Conservation (phyloP, 345 rosid genomes). For the Orychophragmus violaceus region DNA sequence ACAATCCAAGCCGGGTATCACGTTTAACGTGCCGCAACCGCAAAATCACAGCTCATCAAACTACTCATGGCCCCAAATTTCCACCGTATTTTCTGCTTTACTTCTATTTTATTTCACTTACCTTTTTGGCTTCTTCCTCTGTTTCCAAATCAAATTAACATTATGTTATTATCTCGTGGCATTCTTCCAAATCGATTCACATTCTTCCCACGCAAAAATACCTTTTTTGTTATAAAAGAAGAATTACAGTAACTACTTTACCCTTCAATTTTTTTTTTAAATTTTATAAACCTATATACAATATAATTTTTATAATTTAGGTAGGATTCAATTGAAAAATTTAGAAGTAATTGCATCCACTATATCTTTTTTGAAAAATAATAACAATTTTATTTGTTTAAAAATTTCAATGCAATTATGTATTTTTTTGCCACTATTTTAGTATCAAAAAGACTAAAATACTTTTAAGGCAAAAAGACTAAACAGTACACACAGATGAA, state of each 20-base stretch:
- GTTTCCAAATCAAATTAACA: not conserved
- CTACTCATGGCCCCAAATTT: not conserved
- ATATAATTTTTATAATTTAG: too few species aligned
- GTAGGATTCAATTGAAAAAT: too few species aligned
- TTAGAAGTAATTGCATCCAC: too few species aligned
- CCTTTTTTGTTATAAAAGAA: not conserved
- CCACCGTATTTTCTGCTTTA: too few species aligned
- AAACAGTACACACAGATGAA: too few species aligned
- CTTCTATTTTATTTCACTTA: too few species aligned
- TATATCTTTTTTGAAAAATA: too few species aligned
- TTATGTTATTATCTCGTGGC: not conserved
- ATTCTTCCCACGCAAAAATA: not conserved
- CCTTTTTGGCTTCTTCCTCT: not conserved
- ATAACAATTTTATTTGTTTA: too few species aligned
- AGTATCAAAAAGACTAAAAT: too few species aligned
- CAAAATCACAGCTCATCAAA: constrained; percentile 12
- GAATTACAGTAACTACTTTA: not conserved
- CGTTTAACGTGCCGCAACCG: constrained; percentile 6
- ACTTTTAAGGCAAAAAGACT: too few species aligned
- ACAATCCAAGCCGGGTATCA: constrained; percentile 4
- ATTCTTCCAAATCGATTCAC: not conserved
- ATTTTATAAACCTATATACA: not conserved
- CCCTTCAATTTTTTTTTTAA: not conserved
- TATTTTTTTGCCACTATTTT: too few species aligned
- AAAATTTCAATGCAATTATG: too few species aligned